phyloP scores from a whole-genome alignment of 225 moss, liverwort and hornwort species.

The Lunularia cruciata region DNA sequence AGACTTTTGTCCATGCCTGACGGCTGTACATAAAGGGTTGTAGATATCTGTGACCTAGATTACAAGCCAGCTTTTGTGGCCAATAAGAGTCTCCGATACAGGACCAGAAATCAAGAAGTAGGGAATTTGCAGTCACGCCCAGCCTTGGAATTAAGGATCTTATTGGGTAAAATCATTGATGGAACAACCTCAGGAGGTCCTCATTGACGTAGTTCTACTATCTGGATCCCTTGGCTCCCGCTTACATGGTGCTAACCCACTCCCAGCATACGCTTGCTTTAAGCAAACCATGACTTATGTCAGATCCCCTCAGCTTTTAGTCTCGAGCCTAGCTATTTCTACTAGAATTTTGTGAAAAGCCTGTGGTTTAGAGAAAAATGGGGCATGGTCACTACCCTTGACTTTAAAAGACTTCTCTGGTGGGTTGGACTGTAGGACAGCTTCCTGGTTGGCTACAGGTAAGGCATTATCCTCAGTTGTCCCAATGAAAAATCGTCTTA shows the following conservation, averaged over 20 bases:
- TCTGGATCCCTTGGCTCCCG: slow-evolving; percentile 8
- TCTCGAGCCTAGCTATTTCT: slow-evolving; percentile 80
- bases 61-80: slow-evolving; percentile 19
- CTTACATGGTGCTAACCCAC: slow-evolving; percentile 7
- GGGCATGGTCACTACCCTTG: slow-evolving; percentile 95
- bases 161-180: slow-evolving; percentile 1
- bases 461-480: slow-evolving; percentile 88
- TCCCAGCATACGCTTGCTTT: neutral
- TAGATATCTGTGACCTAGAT: slow-evolving; percentile 4
- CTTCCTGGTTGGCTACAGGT: slow-evolving; percentile 59
- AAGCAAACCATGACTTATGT: neutral
- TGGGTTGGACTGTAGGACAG: slow-evolving; percentile 70
- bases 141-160: neutral
- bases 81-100: slow-evolving; percentile 18
- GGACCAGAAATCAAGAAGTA: neutral
- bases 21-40: slow-evolving; percentile 26
- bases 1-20: slow-evolving; percentile 6
- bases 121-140: slow-evolving; percentile 3
- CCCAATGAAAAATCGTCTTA: slow-evolving; percentile 71
- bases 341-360: slow-evolving; percentile 74
- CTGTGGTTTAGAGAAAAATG: slow-evolving; percentile 98
- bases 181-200: neutral
- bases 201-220: slow-evolving; percentile 8
- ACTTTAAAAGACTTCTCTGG: slow-evolving; percentile 83
- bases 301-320: slow-evolving; percentile 36